Evolutionary conservation across 495 filamentous ascomycete species (phyloP), one percentile per base, ranked within the genome.

Genomic region (Neurospora africana): DNA sequence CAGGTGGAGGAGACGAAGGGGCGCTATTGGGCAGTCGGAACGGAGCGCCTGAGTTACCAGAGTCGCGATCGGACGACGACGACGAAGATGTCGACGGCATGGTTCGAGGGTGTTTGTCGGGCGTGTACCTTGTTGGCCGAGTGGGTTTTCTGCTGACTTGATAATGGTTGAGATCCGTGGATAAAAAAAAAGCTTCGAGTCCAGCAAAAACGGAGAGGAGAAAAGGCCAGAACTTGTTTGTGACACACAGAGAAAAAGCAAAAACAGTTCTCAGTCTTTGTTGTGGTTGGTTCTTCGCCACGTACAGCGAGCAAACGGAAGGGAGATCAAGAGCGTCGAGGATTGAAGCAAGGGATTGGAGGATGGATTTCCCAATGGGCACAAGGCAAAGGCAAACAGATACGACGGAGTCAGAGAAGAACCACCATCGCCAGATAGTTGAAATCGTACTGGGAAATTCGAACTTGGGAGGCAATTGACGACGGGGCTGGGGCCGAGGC

Each of bases 1-100:
- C 40, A 1, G 75, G 73, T 0, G 84, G 83, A 23, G 83, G 84
- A 0, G 85, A 86, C 5, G 82, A 84, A 1, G 83, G 82, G 5
- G 78, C 76, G 61, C 79, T 86, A 7, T 81, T 84, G 0, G 81
- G 78, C 5, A 81, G 71, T 13, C 76, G 76, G 5, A 84, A 84
- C 9, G 71, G 74, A 58, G 53, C 23, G 23, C 53, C 23, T 7
- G 82, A 82, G 71, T 70, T 75, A 36, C 53, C 68, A 19, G 70
- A 65, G 10, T 80, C 77, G 33, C 70, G 35, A 7, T 81, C 79
- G 37, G 79, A 79, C 17, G 80, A 78, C 5, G 13, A 1, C 2
- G 80, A 78, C 4, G 71, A 61, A 10, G 78, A 76, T 43, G 37
- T 35, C 33, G 73, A 69, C 72, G 80, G 79, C 73, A 75, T 81